Base-by-base conservation (phyloP, 2,329 filamentous ascomycete species). In the Phialocephala subalpina region DNA sequence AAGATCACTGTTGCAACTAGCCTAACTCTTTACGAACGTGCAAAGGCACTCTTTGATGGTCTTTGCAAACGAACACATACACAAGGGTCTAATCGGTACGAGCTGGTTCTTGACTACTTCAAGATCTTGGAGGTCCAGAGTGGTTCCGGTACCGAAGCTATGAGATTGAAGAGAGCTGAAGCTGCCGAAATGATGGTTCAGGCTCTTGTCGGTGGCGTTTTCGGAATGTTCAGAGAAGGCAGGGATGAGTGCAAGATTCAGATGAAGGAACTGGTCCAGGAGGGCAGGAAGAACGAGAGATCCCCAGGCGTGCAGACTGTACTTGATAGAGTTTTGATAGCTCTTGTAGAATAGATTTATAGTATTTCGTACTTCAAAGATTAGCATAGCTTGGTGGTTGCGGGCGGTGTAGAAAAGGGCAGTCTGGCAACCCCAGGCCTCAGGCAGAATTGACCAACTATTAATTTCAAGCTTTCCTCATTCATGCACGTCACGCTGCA, bases 131-230 rank as follows among this genome's bases (percentile, higher is more conserved):
- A 76, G 56, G 57, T 78, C 6, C 63, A 70, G 1, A 72, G 73
- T 60, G 74, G 74, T 25, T 69, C 74, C 8, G 76, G 76, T 1
- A 75, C 66, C 53, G 76, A 78, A 59, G 62, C 65, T 1, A 66
- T 77, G 63, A 71, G 76, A 60, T 62, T 70, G 9, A 77, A 77
- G 67, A 73, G 75, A 42, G 73, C 67, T 1, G 75, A 78, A 47
- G 76, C 76, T 33, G 75, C 74, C 12, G 73, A 74, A 35, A 70
- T 69, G 62, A 69, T 77, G 8, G 69, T 73, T 4, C 66, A 70
- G 53, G 72, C 73, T 5, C 59, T 75, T 38, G 60, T 60, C 7
- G 67, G 65, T 25, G 74, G 73, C 2, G 66, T 74, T 0, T 77
- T 77, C 67, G 76, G 76, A 1, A 65, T 62, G 62, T 66, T 56